These are phyloP conservation scores for Cruciata laevipes DNA, from an alignment of 257 asterid genomes.

Conservation along the genomic window DNA sequence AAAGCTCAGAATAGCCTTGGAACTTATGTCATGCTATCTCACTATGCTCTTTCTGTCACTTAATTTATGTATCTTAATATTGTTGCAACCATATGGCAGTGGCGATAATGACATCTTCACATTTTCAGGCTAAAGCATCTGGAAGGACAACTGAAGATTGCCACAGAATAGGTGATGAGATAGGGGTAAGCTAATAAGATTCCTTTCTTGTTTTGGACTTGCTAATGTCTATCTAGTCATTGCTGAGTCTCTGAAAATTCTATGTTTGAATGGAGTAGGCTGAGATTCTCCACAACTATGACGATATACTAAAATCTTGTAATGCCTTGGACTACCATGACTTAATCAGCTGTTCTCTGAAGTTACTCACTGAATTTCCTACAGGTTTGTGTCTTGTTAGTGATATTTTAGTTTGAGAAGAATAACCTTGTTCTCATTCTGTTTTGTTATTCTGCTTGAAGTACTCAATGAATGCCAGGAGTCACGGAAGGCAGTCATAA, in stretches of 20 bases:
- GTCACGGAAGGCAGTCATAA: conserved; percentile 76
- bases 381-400: conserved; percentile 51
- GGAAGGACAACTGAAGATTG: conserved; percentile 75
- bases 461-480: conserved; percentile 68
- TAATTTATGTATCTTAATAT: neutral
- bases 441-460: conserved; percentile 28
- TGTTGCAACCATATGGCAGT: neutral
- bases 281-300: conserved; percentile 63
- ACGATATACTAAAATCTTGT: conserved; percentile 71
- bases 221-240: neutral
- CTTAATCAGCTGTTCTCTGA: conserved; percentile 76
- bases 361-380: conserved; percentile 78
- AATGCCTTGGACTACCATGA: conserved; percentile 95
- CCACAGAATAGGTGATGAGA: conserved; percentile 48
- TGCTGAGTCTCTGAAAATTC: conserved; percentile 12
- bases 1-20: too few species aligned
- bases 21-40: neutral
- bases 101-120: neutral
- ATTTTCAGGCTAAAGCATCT: conserved; percentile 83
- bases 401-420: conserved; percentile 7
- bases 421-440: conserved; percentile 10
- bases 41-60: neutral
- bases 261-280: conserved; percentile 49
- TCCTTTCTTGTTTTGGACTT: conserved; percentile 4
- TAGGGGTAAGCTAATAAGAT: conserved; percentile 57